Percentiles rank a stretch among this genome's conserved stretches.
Conservation (phyloP, 345 rosid genomes). For the Geranium rotundifolium region DNA sequence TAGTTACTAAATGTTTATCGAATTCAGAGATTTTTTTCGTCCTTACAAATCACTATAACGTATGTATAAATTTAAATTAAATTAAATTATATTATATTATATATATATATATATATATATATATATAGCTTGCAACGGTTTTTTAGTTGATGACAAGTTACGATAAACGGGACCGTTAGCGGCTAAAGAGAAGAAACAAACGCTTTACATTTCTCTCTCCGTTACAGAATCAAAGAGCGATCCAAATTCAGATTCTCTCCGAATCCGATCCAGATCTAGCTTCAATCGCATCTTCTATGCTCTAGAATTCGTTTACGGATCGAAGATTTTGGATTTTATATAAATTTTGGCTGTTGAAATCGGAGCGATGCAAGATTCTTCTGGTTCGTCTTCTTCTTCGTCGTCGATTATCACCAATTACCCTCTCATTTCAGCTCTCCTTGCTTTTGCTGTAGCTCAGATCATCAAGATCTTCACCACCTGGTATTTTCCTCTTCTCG, state of each 20-base stretch:
- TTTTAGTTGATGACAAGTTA: too few relatives aligned
- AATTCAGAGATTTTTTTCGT: background rate
- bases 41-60: too few relatives aligned
- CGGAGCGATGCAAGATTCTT: slow-evolving; percentile 21
- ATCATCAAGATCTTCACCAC: slow-evolving; percentile 50
- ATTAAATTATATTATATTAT: too few relatives aligned
- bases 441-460: slow-evolving; percentile 57
- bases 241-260: too few relatives aligned
- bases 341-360: background rate
- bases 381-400: slow-evolving; percentile 24
- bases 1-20: too few relatives aligned
- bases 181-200: too few relatives aligned
- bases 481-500: slow-evolving; percentile 31
- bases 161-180: too few relatives aligned
- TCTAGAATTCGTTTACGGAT: background rate
- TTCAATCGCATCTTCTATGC: background rate
- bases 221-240: too few relatives aligned
- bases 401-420: slow-evolving; percentile 37
- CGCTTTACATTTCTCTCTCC: too few relatives aligned
- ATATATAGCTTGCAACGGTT: too few relatives aligned
- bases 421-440: slow-evolving; percentile 52
- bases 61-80: too few relatives aligned
- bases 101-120: too few relatives aligned
- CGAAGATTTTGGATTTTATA: background rate
- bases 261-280: background rate